Evolutionary conservation across 805 yeast species (phyloP), one percentile per base, ranked within the genome.

Genomic region (Yamadazyma sp.): DNA sequence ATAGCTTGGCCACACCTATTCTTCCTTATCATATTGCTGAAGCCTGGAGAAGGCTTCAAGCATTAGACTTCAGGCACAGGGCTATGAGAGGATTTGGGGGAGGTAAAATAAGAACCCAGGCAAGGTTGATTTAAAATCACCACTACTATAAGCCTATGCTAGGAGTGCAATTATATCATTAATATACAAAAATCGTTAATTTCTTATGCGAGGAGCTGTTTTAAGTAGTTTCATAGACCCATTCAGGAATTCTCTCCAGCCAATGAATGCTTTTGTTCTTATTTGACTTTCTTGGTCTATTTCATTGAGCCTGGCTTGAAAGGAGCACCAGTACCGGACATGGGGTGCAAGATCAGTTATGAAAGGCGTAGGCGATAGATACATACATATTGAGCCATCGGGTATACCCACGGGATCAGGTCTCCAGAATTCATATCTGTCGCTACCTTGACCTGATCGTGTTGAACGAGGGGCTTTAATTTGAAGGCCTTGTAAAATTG

Each of bases 1-100:
- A 88, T 51, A 87, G 86, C 51, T 78, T 82, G 35, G 84, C 82
- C 11, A 76, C 77, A 39, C 96, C 96, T 0, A 71, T 90, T 24
- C 67, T 78, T 55, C 86, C 91, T 0, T 76, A 78, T 41, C 96
- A 90, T 58, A 80, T 90, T 8, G 81, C 82, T 42, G 96, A 88
- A 53, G 96, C 97, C 0, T 88, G 93, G 89, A 69, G 96, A 52
- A 64, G 82, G 37, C 59, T 87, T 28, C 96, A 89, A 57, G 61
- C 69, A 1, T 63, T 58, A 1, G 71, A 73, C 29, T 76, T 75
- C 51, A 74, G 70, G 31, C 82, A 78, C 45, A 77, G 73, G 42
- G 83, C 93, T 2, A 56, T 80, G 28, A 70, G 88, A 42, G 80
- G 83, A 37, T 87, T 82, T 57, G 75, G 80, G 21, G 95, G 89